Conservation (phyloP, 2,329 filamentous ascomycete genomes). For the Aspergillus tubingensis region DNA sequence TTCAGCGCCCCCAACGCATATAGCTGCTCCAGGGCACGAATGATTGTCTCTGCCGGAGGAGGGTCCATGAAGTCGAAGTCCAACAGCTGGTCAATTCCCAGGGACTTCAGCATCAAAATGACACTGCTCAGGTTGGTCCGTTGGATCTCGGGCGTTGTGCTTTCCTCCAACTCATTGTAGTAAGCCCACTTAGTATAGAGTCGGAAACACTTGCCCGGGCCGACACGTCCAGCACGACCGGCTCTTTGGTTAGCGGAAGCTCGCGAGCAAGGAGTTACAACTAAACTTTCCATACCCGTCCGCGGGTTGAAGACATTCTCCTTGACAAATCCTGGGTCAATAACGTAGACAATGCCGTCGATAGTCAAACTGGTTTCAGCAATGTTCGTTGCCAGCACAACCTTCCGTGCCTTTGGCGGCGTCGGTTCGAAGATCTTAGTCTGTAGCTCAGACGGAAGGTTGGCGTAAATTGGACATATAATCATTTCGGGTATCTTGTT, state of each 20-base stretch:
- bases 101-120: conserved; percentile 80
- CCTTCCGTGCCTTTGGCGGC: conserved; percentile 79
- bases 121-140: conserved; percentile 83
- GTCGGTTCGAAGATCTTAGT: conserved; percentile 94
- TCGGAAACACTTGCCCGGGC: conserved; percentile 88
- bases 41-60: conserved; percentile 84
- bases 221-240: conserved; percentile 88
- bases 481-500: conserved; percentile 82
- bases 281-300: conserved; percentile 88
- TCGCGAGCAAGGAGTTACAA: conserved; percentile 86
- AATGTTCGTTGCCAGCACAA: conserved; percentile 94
- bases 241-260: conserved; percentile 92
- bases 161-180: conserved; percentile 92
- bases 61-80: conserved; percentile 97
- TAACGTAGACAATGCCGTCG: conserved; percentile 93
- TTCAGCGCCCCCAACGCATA: conserved; percentile 90
- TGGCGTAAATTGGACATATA: conserved; percentile 91
- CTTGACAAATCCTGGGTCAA: conserved; percentile 93
- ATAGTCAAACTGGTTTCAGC: conserved; percentile 95
- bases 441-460: conserved; percentile 86
- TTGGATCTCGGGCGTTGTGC: conserved; percentile 89
- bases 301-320: conserved; percentile 91
- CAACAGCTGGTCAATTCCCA: conserved; percentile 89
- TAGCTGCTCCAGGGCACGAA: conserved; percentile 83
- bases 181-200: conserved; percentile 93